A percentile compares a stretch with the other conserved stretches of the same genome.
These are phyloP conservation scores for Diaporthe nobilis DNA, from an alignment of 2,329 filamentous ascomycete species.

Conservation along the genomic window DNA sequence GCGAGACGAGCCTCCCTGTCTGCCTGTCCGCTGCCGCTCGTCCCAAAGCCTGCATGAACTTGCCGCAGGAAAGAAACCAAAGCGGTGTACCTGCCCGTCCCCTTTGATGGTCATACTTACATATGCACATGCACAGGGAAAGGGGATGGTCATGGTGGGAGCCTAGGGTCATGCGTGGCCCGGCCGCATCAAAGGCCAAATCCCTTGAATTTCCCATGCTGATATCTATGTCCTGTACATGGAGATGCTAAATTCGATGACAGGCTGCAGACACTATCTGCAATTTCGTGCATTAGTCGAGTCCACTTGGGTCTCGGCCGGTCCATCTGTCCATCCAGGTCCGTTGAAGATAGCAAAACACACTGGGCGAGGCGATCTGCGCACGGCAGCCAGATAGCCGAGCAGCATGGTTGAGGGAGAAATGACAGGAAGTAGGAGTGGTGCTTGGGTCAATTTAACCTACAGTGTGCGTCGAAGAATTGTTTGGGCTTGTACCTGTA, in stretches of 20 bases:
- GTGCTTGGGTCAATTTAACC: slow-evolving; percentile 52
- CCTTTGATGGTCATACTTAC: not conserved
- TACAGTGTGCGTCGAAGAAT: slow-evolving; percentile 95
- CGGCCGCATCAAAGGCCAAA: slow-evolving; percentile 9
- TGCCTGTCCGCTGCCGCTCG: slow-evolving; percentile 4
- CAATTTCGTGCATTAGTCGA: slow-evolving; percentile 20
- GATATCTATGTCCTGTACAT: not conserved
- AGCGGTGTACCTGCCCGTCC: slow-evolving; percentile 22
- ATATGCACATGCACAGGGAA: slow-evolving; percentile 23
- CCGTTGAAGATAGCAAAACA: not conserved
- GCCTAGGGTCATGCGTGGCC: not conserved
- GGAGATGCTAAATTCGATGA: slow-evolving; percentile 10
- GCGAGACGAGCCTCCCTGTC: not conserved
- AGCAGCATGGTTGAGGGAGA: not conserved
- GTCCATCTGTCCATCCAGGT: slow-evolving; percentile 1
- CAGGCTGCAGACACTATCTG: not conserved
- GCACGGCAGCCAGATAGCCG: slow-evolving; percentile 12
- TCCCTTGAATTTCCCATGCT: slow-evolving; percentile 22
- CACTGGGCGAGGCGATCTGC: not conserved
- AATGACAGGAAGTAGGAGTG: not conserved
- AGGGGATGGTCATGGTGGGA: slow-evolving; percentile 10
- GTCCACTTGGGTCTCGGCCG: slow-evolving; percentile 19
- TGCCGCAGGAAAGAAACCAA: not conserved
- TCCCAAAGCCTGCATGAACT: slow-evolving; percentile 28
- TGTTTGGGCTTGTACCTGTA: slow-evolving; percentile 90